Evolutionary conservation across 2,329 filamentous ascomycete genomes (phyloP), one percentile per base, ranked within the genome.

Genomic region (Phaeophleospora eucalypticola): DNA sequence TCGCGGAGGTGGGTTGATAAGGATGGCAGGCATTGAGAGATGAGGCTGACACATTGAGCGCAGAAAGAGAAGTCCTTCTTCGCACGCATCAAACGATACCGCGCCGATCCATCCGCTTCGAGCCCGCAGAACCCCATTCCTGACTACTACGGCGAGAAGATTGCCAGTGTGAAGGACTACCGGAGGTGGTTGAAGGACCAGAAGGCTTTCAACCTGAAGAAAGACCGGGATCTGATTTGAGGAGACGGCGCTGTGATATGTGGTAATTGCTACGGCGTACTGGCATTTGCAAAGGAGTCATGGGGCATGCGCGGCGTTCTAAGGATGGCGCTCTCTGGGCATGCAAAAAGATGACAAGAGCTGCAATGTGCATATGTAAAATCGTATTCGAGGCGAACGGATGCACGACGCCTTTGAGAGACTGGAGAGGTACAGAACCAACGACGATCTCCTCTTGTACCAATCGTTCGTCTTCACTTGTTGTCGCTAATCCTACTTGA

Each of bases 81-180:
- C 69, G 81, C 84, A 51, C 81, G 91, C 57, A 87, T 98, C 71
- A 93, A 90, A 76, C 88, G 85, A 69, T 86, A 93, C 73, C 83
- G 93, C 19, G 91, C 95, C 52, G 91, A 98, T 67, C 91, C 93
- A 3, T 86, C 84, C 14, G 85, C 86, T 44, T 94, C 89, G 53
- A 95, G 88, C 34, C 84, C 93, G 58, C 81, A 87, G 43, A 97
- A 97, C 72, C 93, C 93, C 15, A 87, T 95, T 1, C 90, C 91
- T 36, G 93, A 98, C 67, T 98, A 95, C 71, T 98, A 98, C 64
- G 93, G 93, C 61, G 93, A 98, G 74, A 97, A 96, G 78, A 95
- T 98, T 61, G 87, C 87, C 42, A 95, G 89, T 61, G 89, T 97
- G 17, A 78, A 83, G 44, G 90, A 88, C 38, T 98, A 97, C 69